Base-by-base conservation (phyloP, 139 green algal species). In the Raphidocelis subcapitata region DNA sequence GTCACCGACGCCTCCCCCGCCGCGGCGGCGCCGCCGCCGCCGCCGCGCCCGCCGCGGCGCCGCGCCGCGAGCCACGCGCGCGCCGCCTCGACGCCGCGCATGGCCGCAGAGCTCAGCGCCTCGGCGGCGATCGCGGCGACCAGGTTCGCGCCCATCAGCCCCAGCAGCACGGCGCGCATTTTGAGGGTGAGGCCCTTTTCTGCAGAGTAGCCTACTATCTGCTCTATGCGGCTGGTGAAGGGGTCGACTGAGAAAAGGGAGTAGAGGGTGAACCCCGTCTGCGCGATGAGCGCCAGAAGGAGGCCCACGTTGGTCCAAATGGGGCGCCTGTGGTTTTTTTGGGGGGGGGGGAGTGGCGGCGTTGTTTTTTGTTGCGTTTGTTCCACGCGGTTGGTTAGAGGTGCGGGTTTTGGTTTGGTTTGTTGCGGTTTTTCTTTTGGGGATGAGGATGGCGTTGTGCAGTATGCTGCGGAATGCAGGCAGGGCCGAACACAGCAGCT, bases 141-240 rank as follows among this genome's bases (percentile, higher is more conserved):
- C 15, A 60, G 66, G 63, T 85, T 84, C 5, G 65, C 47, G 26
- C 64, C 69, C 36, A 87, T 62, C 31, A 84, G 73, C 0, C 28
- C 65, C 26, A 84, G 36, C 52, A 87, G 60, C 33, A 37, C 61
- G 32, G 66, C 70, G 36, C 82, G 69, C 63, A 68, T 67, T 35
- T 16, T 18, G 18, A n/a, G 35, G n/a, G 59, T 37, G 52, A 73
- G 56, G 64, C 55, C 46, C 1, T 67, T 54, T 65, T 73, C 44
- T 28, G 69, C 72, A 5, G 67, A 57, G 5, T 65, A 55, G 49
- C 69, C 68, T 35, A 87, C 81, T 72, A 87, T 69, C 35, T 80
- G 59, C 55, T 82, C 68, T 24, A 87, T 79, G 1, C 75, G 59
- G n/a, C 21, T 51, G 52, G 82, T 87, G 73, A 87, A 87, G 23